phyloP scores from a whole-genome alignment of 169 alveolate genomes.

The Plasmodium inui region DNA sequence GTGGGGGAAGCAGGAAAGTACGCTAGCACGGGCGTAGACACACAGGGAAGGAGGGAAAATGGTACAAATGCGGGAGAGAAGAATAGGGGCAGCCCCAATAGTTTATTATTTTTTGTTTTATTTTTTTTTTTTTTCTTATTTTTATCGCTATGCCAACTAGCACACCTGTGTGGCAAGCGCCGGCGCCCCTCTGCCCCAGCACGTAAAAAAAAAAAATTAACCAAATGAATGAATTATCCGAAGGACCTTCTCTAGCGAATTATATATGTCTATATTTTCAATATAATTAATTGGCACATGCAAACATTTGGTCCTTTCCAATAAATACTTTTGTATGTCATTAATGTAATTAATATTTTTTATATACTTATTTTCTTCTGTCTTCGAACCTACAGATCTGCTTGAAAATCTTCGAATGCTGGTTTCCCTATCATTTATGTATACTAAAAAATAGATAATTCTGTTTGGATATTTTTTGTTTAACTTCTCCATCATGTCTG shows the following conservation, averaged over 20 bases:
- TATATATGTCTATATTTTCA: constrained; percentile 67
- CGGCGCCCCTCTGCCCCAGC: neutral
- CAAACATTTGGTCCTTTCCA: constrained; percentile 38
- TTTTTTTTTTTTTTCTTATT: neutral
- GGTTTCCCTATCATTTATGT: constrained; percentile 59
- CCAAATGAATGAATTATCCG: constrained; percentile 18
- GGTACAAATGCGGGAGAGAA: neutral
- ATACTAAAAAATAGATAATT: constrained; percentile 61
- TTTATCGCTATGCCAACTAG: neutral
- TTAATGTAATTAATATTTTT: constrained; percentile 65
- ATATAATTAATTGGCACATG: constrained; percentile 36
- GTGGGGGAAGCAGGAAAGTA: neutral
- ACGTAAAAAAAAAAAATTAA: constrained; percentile 3
- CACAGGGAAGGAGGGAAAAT: neutral
- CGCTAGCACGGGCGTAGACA: neutral
- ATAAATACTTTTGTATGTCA: constrained; percentile 44
- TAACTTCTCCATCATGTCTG: constrained; percentile 23
- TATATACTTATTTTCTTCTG: constrained; percentile 64
- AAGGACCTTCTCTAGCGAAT: constrained; percentile 33
- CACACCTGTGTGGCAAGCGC: neutral
- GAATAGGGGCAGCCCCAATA: neutral
- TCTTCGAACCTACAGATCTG: constrained; percentile 14
- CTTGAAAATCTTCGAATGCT: constrained; percentile 63
- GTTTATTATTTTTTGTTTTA: neutral
- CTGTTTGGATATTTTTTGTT: constrained; percentile 59